Percentiles rank a stretch among this genome's conserved stretches.
Evolutionary conservation across 768 basidiomycete species (phyloP).

Genomic region (Termitomyces sp.): DNA sequence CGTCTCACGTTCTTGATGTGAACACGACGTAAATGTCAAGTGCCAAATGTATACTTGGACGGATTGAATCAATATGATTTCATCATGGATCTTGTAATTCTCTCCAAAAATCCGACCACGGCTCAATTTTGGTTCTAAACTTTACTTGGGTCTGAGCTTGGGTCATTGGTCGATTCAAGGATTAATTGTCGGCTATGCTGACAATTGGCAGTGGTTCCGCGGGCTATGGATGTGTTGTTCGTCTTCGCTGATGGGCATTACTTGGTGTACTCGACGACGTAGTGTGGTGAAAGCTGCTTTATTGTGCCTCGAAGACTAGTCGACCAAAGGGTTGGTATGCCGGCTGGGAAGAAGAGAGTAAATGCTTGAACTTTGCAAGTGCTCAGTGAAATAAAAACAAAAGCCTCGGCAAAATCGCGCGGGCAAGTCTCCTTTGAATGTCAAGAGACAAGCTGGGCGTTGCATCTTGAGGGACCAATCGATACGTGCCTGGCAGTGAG

Average conservation of each 20-base stretch:
- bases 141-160: neutral
- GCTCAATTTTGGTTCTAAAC: too few species aligned
- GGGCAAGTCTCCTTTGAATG: neutral
- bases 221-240: neutral
- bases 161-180: neutral
- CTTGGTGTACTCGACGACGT: neutral
- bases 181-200: too few species aligned
- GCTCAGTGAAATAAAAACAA: too few species aligned
- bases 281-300: neutral
- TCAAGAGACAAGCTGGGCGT: neutral
- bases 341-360: neutral
- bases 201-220: neutral
- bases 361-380: neutral
- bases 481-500: slow-evolving; percentile 6
- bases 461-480: neutral
- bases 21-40: neutral
- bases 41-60: neutral
- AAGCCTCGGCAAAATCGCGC: neutral
- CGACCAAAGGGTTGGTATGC: neutral
- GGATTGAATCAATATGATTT: neutral
- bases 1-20: neutral
- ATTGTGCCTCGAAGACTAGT: neutral
- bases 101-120: neutral
- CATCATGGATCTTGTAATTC: too few species aligned
- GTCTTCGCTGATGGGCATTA: neutral